Evolutionary conservation across 768 basidiomycete species (phyloP).

Genomic region (Phanerodontia chrysosporium): DNA sequence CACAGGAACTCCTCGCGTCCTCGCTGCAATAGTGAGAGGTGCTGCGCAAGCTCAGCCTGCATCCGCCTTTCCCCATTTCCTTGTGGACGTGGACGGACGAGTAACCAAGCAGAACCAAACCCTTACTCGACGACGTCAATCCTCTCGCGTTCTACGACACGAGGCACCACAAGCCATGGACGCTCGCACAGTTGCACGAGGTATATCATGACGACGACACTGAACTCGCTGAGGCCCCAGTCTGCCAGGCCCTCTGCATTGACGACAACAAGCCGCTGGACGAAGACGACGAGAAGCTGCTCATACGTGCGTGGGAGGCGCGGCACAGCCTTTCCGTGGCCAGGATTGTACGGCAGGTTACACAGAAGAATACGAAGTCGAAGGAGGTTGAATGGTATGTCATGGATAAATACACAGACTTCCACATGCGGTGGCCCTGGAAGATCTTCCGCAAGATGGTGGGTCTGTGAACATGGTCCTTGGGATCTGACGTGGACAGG

Average conservation of each 20-base stretch:
- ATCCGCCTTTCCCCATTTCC: too few relatives aligned
- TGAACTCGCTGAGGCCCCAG: neutral
- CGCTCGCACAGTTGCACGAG: too few relatives aligned
- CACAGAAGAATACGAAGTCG: neutral
- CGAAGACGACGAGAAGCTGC: neutral
- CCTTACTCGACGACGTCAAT: too few relatives aligned
- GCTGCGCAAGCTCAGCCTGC: too few relatives aligned
- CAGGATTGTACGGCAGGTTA: neutral
- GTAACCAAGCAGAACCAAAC: too few relatives aligned
- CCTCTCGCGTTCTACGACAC: too few relatives aligned
- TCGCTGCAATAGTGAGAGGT: too few relatives aligned
- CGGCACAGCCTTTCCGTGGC: neutral
- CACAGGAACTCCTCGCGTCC: too few relatives aligned
- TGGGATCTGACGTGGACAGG: neutral
- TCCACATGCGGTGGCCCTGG: neutral
- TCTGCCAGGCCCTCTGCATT: neutral
- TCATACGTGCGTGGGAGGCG: neutral
- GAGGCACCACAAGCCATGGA: too few relatives aligned
- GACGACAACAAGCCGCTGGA: neutral
- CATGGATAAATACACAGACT: neutral
- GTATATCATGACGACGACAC: neutral
- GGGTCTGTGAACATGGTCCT: neutral
- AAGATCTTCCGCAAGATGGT: neutral
- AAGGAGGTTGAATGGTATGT: constrained; percentile 1
- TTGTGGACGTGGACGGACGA: too few relatives aligned